Percentiles rank a stretch among this genome's conserved stretches.
These are phyloP conservation scores for Ascochyta rabiei DNA, from an alignment of 2,329 filamentous ascomycete genomes.

Conservation along the genomic window DNA sequence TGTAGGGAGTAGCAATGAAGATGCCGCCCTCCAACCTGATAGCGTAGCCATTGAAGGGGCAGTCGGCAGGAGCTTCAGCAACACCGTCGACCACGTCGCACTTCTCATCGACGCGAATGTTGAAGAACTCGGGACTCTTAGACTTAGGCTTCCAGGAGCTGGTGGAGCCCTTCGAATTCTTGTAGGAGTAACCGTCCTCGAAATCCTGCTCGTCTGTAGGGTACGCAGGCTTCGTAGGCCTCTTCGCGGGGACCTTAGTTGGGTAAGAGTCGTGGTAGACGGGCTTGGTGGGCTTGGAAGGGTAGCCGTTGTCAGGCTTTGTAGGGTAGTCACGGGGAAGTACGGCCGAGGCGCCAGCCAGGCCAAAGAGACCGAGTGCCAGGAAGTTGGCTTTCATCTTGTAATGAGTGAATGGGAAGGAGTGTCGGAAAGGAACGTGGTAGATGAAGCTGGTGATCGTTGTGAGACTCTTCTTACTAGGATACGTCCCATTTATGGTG, in stretches of 20 bases:
- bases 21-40: conserved; percentile 35
- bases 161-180: neutral
- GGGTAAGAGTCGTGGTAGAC: neutral
- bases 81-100: conserved; percentile 6
- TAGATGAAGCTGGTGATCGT: conserved; percentile 21
- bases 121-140: conserved; percentile 33
- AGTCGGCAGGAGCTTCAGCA: conserved; percentile 8
- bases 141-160: conserved; percentile 33
- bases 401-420: conserved; percentile 21
- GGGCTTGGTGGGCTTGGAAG: neutral
- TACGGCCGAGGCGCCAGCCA: conserved; percentile 25
- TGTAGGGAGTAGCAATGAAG: conserved; percentile 39
- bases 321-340: conserved; percentile 10
- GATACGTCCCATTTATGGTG: conserved; percentile 36
- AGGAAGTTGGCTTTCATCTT: conserved; percentile 30
- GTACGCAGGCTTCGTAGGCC: neutral
- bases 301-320: neutral
- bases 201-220: conserved; percentile 3
- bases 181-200: conserved; percentile 6
- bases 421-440: conserved; percentile 29
- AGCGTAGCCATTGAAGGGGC: conserved; percentile 25
- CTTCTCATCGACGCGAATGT: conserved; percentile 28
- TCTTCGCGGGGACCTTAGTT: neutral
- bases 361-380: conserved; percentile 24
- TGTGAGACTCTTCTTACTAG: conserved; percentile 29